Conservation (phyloP, 371 early-diverging fungal species). For the Choanephora cucurbitarum region DNA sequence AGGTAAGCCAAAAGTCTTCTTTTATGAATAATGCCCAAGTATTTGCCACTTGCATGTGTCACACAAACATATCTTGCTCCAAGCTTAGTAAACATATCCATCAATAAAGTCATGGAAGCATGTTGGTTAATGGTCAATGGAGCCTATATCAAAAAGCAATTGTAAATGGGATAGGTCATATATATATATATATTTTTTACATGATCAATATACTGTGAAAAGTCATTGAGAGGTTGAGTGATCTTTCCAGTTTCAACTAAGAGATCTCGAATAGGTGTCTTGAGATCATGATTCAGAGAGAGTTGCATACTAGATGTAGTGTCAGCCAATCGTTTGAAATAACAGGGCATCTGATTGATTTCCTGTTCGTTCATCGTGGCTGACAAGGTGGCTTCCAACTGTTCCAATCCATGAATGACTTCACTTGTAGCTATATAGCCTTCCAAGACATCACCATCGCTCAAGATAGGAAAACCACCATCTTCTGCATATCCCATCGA, state of each 20-base stretch:
- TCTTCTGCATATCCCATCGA: conserved; percentile 67
- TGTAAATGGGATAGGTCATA: too few relatives aligned
- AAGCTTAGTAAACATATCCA: conserved; percentile 86
- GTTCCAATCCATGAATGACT: conserved; percentile 72
- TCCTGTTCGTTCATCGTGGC: conserved; percentile 40
- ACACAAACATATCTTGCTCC: conserved; percentile 71
- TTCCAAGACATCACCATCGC: conserved; percentile 62
- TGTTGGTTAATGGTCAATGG: conserved; percentile 75
- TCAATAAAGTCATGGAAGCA: conserved; percentile 84
- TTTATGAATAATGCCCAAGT: conserved; percentile 78
- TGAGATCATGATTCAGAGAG: conserved; percentile 6
- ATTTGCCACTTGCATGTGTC: conserved; percentile 56
- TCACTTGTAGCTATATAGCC: conserved; percentile 89
- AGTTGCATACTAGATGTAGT: not conserved
- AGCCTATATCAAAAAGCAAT: conserved; percentile 53
- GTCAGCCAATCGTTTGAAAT: conserved; percentile 24
- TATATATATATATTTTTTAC: too few relatives aligned
- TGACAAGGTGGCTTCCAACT: conserved; percentile 36
- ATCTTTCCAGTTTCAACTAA: conserved; percentile 3
- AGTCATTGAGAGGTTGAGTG: conserved; percentile 45
- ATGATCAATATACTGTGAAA: conserved; percentile 77
- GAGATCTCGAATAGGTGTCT: conserved; percentile 15
- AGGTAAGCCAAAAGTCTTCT: conserved; percentile 69
- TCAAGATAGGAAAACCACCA: conserved; percentile 87
- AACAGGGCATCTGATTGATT: conserved; percentile 28